phyloP scores from a whole-genome alignment of 345 rosid species.

The Anacardium occidentale region DNA sequence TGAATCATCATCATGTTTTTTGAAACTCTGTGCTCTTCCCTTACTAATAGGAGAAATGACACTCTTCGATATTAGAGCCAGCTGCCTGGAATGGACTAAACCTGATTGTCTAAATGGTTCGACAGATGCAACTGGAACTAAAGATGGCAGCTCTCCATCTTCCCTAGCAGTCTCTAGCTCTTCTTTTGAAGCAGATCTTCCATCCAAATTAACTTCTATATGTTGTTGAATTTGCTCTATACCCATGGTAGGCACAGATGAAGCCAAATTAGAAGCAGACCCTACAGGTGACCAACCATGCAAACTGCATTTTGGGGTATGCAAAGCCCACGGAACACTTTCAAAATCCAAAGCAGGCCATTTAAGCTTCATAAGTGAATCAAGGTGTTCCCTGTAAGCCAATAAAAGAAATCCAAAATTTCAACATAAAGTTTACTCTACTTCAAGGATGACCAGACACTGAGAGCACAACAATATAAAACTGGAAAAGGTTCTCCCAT shows the following conservation, averaged over 20 bases:
- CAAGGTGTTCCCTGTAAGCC: conserved; percentile 94
- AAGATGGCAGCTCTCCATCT: conserved; percentile 97
- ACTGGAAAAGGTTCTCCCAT: too few relatives aligned
- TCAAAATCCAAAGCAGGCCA: conserved; percentile 67
- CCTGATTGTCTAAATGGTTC: conserved; percentile 42
- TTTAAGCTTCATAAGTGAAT: conserved; percentile 68
- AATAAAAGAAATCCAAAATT: conserved; percentile 49
- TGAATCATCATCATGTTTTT: conserved; percentile 63
- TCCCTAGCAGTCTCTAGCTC: conserved; percentile 66
- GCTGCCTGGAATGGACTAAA: conserved; percentile 61
- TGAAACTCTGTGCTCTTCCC: conserved; percentile 66
- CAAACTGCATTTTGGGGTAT: conserved; percentile 63
- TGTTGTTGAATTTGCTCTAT: conserved; percentile 54
- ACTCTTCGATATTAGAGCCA: conserved; percentile 78
- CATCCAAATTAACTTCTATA: conserved; percentile 53
- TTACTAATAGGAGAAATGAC: conserved; percentile 54
- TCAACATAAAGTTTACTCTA: conserved; percentile 31
- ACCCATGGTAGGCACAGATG: conserved; percentile 37
- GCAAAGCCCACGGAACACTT: conserved; percentile 78
- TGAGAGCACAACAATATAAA: too few relatives aligned
- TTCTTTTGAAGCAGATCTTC: conserved; percentile 58
- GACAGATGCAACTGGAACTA: conserved; percentile 46
- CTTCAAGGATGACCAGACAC: conserved; percentile 25
- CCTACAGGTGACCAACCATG: conserved; percentile 64
- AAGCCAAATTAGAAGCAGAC: conserved; percentile 36